Evolutionary conservation across 2,329 filamentous ascomycete genomes (phyloP), one percentile per base, ranked within the genome.

Genomic region (Stromatinia cepivora): DNA sequence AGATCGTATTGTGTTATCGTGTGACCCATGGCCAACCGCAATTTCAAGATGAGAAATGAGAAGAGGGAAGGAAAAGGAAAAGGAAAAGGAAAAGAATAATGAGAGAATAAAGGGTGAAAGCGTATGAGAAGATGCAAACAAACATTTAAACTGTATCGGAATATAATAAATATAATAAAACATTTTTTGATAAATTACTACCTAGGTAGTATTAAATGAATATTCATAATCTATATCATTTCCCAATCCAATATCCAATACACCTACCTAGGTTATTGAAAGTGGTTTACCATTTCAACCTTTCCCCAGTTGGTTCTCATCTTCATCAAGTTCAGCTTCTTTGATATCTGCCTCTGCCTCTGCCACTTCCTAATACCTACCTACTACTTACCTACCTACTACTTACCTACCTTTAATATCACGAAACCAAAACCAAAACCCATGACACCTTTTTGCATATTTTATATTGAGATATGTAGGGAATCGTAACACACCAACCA

Each of bases 361-460:
- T 42, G 50, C 31, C 15, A 36, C 31, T 56, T 56, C 20, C 53
- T 56, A 39, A 39, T 39, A 22, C 28, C 31, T 56, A 36, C 34
- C 8, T 36, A 13, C 31, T 56, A 36, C 34, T 6, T 36, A 13
- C 53, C 31, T 56, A 56, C 54, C n/a, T n/a, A 22, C 15, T 52
- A 17, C 50, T n/a, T 7, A 15, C 53, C 28, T 36, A n/a, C 31
- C 36, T n/a, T 57, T 36, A 15, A 46, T 61, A 22, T 22, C 39
- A 46, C 25, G 39, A 61, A 42, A 62, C 34, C 31, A 22, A 20
- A 36, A 9, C 53, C 42, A 48, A 61, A 61, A 15, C 36, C 58
- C 58, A 62, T 63, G 59, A 52, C 31, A 52, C 31, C 61, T 39
- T 28, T 52, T 52, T 48, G 31, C 61, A 63, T 63, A 63, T 63